phyloP scores from a whole-genome alignment of 2,329 filamentous ascomycete species.

The Aspergillus fumigatus region DNA sequence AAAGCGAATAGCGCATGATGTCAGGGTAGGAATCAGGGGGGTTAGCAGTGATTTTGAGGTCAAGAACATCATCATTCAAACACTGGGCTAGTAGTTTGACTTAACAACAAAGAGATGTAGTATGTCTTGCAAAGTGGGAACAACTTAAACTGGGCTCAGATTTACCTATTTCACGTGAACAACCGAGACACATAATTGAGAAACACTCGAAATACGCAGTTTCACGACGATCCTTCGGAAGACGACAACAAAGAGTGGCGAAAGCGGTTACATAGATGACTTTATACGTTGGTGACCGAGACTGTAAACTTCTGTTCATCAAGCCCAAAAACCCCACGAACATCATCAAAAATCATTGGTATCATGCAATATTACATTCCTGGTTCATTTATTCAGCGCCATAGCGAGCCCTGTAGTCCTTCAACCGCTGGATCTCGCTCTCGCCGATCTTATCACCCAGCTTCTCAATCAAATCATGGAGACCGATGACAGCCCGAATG shows the following conservation, averaged over 20 bases:
- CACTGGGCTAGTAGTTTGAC: not conserved
- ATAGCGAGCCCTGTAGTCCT: constrained; percentile 62
- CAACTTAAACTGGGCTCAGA: not conserved
- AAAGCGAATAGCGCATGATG: not conserved
- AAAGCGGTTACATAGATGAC: not conserved
- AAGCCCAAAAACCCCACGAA: not conserved
- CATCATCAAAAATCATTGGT: constrained; percentile 8
- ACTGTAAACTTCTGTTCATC: not conserved
- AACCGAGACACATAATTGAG: not conserved
- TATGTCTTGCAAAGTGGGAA: not conserved
- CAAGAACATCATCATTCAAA: not conserved
- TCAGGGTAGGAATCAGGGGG: not conserved
- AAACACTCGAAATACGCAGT: not conserved
- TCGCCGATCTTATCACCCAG: constrained; percentile 59
- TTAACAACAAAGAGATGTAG: not conserved
- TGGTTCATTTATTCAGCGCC: constrained; percentile 29
- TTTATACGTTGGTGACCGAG: not conserved
- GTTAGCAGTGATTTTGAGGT: not conserved
- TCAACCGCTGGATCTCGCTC: constrained; percentile 61
- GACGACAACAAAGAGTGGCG: too few species aligned
- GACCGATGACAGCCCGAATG: constrained; percentile 65
- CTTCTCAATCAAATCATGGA: constrained; percentile 76
- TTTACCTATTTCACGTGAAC: not conserved
- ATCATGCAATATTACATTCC: constrained; percentile 24
- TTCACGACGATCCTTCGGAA: not conserved